Base-by-base conservation (phyloP, 257 asterid species). In the Nyctanthes arbortristis region DNA sequence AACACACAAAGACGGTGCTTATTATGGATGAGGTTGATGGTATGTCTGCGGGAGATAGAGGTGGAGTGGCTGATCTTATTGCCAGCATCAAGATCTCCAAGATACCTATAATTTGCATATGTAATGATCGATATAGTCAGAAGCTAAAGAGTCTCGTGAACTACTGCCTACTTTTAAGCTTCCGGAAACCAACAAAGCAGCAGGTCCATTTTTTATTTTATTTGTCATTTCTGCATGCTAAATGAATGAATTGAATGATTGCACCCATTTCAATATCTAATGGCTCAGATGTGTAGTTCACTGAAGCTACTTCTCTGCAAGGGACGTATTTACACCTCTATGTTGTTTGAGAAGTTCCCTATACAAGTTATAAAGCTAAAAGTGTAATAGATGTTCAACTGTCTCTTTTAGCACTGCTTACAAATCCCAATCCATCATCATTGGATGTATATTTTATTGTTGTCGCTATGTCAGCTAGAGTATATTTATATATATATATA, bases 1-100 rank as follows among this genome's bases (percentile, higher is more conserved):
- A 82, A 59, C 88, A 71, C 75, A 84, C 63, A 31, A 94, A 88
- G 77, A 84, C 95, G 65, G 97, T 94, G 75, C 90, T 94, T 68
- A 89, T 94, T 31, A 94, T 94, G 99, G 99, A 94, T 79, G 99
- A 94, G 81, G 99, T 94, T 81, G 99, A 94, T 40, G 99, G 99
- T 63, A 94, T 94, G 97, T 91, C 99, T 73, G 99, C 90, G 79
- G 99, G 99, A 68, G 99, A 94, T 78, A 88, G 99, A 81, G 99
- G 99, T 58, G 99, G 99, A 68, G 95, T 91, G 58, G 93, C 97
- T 33, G 99, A 94, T 88, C 97, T 94, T 70, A 94, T 94, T 78
- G 89, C 99, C 80, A 91, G 93, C 78, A 94, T 94, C 77, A 94
- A 89, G 81, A 79, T 75, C 73, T 94, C 99, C 18, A 94, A 88